A percentile compares a stretch with the other conserved stretches of the same genome.
phyloP scores from a whole-genome alignment of 768 basidiomycete species.

The Hygrophorus russula region DNA sequence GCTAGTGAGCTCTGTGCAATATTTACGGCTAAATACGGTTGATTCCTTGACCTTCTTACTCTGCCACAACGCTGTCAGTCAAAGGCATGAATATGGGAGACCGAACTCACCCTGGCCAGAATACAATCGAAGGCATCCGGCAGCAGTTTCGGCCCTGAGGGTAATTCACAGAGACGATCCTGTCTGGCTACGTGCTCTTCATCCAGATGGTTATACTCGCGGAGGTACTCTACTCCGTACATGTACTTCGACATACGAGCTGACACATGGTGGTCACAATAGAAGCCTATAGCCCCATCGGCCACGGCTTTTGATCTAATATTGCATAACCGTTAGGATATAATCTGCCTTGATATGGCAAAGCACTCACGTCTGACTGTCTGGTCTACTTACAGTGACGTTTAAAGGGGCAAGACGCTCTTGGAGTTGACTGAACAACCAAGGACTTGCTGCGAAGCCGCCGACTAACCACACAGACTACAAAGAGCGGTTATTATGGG shows the following conservation, averaged over 20 bases:
- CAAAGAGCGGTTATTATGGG: conserved; percentile 1
- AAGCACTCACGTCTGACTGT: conserved; percentile 59
- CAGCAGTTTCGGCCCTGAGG: conserved; percentile 66
- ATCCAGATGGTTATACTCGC: conserved; percentile 54
- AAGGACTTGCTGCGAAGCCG: conserved; percentile 75
- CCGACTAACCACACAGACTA: conserved; percentile 80
- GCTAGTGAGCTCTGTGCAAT: conserved; percentile 73
- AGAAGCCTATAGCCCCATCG: conserved; percentile 76
- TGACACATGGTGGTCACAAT: conserved; percentile 76
- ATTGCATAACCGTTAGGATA: conserved; percentile 1
- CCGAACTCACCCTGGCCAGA: conserved; percentile 44
- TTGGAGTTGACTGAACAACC: conserved; percentile 69
- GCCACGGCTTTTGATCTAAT: conserved; percentile 74
- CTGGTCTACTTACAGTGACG: conserved; percentile 62
- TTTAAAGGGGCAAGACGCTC: conserved; percentile 45
- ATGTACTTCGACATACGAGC: conserved; percentile 72
- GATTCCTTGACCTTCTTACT: conserved; percentile 71
- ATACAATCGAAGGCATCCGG: conserved; percentile 81
- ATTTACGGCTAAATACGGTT: conserved; percentile 71
- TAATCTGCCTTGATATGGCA: conserved; percentile 1
- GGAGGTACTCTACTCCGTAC: conserved; percentile 74
- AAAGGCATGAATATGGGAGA: neutral
- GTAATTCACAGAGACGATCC: conserved; percentile 60
- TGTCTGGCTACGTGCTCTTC: conserved; percentile 55
- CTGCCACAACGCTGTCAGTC: conserved; percentile 19